These are phyloP conservation scores for Rhododendron ovatum DNA, from an alignment of 148 eudicot species.

Conservation along the genomic window DNA sequence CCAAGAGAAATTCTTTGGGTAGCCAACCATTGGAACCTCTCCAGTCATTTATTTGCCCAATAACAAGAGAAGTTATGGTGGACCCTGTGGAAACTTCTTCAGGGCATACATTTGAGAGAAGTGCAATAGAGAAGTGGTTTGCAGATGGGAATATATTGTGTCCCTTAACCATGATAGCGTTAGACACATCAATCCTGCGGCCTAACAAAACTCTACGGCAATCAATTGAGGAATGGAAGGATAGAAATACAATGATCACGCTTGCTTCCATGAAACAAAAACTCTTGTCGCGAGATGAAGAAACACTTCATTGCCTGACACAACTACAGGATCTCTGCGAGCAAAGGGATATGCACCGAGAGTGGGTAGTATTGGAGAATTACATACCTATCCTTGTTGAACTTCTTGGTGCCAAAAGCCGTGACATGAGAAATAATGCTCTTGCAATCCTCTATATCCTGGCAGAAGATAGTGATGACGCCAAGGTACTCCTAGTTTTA, in stretches of 20 bases:
- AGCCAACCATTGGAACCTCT: conserved; percentile 38
- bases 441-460: conserved; percentile 28
- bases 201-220: conserved; percentile 43
- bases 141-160: conserved; percentile 28
- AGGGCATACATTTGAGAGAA: conserved; percentile 41
- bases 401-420: conserved; percentile 28
- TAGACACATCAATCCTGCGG: conserved; percentile 27
- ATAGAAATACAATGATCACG: conserved; percentile 34
- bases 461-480: conserved; percentile 32
- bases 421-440: conserved; percentile 27
- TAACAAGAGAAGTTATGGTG: conserved; percentile 40
- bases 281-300: conserved; percentile 27
- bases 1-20: conserved; percentile 34
- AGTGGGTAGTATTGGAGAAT: conserved; percentile 40
- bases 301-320: conserved; percentile 26
- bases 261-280: conserved; percentile 29
- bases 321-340: conserved; percentile 30
- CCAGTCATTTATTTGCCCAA: conserved; percentile 39
- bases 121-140: conserved; percentile 37
- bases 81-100: conserved; percentile 43
- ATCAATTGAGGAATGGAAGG: conserved; percentile 47
- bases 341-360: conserved; percentile 34
- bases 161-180: conserved; percentile 25
- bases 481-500: conserved; percentile 27
- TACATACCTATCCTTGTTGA: conserved; percentile 31